Evolutionary conservation across 345 rosid species (phyloP), one percentile per base, ranked within the genome.

Genomic region (Linum usitatissimum): DNA sequence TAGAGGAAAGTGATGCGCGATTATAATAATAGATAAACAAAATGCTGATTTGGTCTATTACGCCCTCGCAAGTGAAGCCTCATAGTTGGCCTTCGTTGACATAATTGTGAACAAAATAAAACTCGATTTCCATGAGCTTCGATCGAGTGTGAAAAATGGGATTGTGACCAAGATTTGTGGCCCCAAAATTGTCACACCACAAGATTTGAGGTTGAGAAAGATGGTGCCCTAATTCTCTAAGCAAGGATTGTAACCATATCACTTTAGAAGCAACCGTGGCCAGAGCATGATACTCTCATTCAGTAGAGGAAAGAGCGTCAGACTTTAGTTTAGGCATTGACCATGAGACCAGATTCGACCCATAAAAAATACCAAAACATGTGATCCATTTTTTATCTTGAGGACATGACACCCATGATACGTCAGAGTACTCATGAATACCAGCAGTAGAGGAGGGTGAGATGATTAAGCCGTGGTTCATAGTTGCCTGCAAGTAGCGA

Each of bases 341-440:
- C 55, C 19, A 53, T 6, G 55, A 53, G 55, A 53, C 14, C 8
- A 53, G 55, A 17, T 53, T 53, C 4, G 55, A 3, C 8, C 55
- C 55, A 5, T 3, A 53, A 17, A 12, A 53, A 6, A 53, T 17
- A 5, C 4, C 55, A 53, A 12, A 53, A 17, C 55, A 3, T 4
- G 19, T 53, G 55, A 18, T 53, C 4, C 8, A 18, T 18, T 12
- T 12, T 4, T 9, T 4, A 38, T 38, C 42, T 9, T 38, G 42
- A 9, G 42, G 42, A 38, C 42, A 38, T 4, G 18, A 12, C 19
- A 48, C 70, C 63, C 64, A 66, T 0, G 58, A 40, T 3, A 64
- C 70, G 59, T 66, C 58, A 58, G 56, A 66, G 56, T 57, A 66
- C 17, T 55, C 69, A 39, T 55, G 15, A 12, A 66, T 19, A 19